Percentiles rank a stretch among this genome's conserved stretches.
Evolutionary conservation across 345 rosid genomes (phyloP).

Genomic region (Camelina sativa): DNA sequence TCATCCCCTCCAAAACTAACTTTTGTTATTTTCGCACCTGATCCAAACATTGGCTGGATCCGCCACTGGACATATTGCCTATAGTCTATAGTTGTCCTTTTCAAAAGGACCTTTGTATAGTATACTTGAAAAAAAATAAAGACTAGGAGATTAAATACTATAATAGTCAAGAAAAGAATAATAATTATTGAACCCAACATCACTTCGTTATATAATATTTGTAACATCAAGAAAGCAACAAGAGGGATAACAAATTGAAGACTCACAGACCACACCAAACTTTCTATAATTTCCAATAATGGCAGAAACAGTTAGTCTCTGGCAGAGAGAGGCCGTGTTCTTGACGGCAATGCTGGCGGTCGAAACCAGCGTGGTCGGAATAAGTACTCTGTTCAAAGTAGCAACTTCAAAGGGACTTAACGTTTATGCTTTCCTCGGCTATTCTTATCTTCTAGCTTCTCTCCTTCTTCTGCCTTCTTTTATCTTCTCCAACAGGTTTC

Average conservation of each 20-base stretch:
- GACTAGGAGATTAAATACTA: too few relatives aligned
- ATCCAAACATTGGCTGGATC: too few relatives aligned
- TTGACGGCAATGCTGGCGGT: slow-evolving; percentile 59
- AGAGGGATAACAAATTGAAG: not conserved
- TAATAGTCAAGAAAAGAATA: too few relatives aligned
- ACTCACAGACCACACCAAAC: not conserved
- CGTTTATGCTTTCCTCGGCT: slow-evolving; percentile 65
- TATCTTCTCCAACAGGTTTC: slow-evolving; percentile 69
- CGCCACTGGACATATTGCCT: too few relatives aligned
- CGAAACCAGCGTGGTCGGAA: slow-evolving; percentile 58
- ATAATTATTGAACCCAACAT: not conserved
- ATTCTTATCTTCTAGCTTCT: slow-evolving; percentile 72
- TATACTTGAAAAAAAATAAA: too few relatives aligned
- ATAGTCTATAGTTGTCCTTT: too few relatives aligned
- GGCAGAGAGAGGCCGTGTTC: slow-evolving; percentile 54
- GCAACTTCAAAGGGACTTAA: slow-evolving; percentile 73
- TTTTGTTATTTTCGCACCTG: too few relatives aligned
- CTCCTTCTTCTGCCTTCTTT: slow-evolving; percentile 74
- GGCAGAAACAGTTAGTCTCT: slow-evolving; percentile 44
- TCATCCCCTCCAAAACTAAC: too few relatives aligned
- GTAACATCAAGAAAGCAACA: not conserved
- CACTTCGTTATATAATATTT: not conserved
- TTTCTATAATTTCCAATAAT: slow-evolving; percentile 23
- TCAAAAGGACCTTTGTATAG: too few relatives aligned
- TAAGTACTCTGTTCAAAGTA: slow-evolving; percentile 75